phyloP scores from a whole-genome alignment of 73 alveolate species.

The Uronychia setigera region DNA sequence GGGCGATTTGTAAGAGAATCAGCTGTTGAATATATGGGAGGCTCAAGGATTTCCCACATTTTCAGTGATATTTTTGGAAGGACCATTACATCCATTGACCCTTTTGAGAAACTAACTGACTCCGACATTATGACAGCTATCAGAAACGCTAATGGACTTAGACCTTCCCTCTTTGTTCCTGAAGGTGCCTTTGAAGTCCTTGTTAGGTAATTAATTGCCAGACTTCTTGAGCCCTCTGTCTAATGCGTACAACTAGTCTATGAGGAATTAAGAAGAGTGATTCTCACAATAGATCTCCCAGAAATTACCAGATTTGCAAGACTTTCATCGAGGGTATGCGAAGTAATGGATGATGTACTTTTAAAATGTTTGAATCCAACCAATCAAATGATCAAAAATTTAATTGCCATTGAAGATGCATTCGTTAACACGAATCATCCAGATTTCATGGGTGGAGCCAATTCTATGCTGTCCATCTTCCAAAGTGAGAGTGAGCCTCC shows the following conservation, averaged over 20 bases:
- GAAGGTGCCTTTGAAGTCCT: conserved; percentile 94
- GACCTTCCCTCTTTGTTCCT: conserved; percentile 89
- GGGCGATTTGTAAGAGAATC: conserved; percentile 63
- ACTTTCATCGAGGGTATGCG: conserved; percentile 54
- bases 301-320: conserved; percentile 73
- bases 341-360: conserved; percentile 68
- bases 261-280: conserved; percentile 78
- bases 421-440: conserved; percentile 88
- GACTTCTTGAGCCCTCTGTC: conserved; percentile 85
- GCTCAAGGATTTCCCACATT: conserved; percentile 73
- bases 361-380: conserved; percentile 69
- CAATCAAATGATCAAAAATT: conserved; percentile 66
- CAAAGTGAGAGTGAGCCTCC: conserved; percentile 45
- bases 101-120: conserved; percentile 72
- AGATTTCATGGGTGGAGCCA: conserved; percentile 83
- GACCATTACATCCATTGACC: conserved; percentile 70
- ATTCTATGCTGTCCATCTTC: conserved; percentile 59
- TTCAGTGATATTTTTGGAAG: conserved; percentile 66
- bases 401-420: conserved; percentile 80
- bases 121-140: conserved; percentile 82
- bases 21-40: conserved; percentile 78
- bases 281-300: conserved; percentile 64
- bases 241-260: conserved; percentile 78
- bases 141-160: conserved; percentile 81
- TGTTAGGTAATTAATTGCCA: conserved; percentile 82